phyloP scores from a whole-genome alignment of 129 eudicot species.

The Saposhnikovia divaricata region DNA sequence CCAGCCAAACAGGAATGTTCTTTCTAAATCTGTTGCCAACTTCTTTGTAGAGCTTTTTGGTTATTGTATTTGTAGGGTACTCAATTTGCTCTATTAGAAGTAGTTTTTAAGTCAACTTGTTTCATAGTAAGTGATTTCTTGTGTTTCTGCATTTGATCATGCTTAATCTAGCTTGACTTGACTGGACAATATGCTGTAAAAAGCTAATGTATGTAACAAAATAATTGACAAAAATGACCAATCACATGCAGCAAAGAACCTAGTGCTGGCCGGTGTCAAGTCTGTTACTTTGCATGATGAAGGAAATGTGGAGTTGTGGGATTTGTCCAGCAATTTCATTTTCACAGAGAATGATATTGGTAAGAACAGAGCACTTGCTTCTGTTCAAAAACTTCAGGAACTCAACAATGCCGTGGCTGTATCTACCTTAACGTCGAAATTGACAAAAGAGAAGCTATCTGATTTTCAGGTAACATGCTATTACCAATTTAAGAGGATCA shows the following conservation, averaged over 20 bases:
- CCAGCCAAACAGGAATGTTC: too few relatives aligned
- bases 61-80: neutral
- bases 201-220: neutral
- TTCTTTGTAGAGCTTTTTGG: neutral
- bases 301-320: constrained; percentile 87
- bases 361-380: constrained; percentile 80
- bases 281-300: constrained; percentile 96
- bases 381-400: constrained; percentile 85
- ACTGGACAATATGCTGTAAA: neutral
- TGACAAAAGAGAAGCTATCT: constrained; percentile 72
- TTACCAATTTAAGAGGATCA: neutral
- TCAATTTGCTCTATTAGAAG: neutral
- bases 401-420: constrained; percentile 87
- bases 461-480: constrained; percentile 58
- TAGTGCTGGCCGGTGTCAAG: constrained; percentile 86
- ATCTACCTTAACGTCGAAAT: constrained; percentile 57
- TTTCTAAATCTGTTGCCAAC: neutral
- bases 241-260: constrained; percentile 66
- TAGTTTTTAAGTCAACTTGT: neutral
- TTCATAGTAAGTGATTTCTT: neutral
- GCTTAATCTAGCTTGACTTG: neutral
- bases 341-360: constrained; percentile 84
- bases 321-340: constrained; percentile 78
- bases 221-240: neutral
- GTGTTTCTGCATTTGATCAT: neutral